Percentiles rank a stretch among this genome's conserved stretches.
These are phyloP conservation scores for Leucocoprinus leucothites DNA, from an alignment of 768 basidiomycete genomes.

Conservation along the genomic window DNA sequence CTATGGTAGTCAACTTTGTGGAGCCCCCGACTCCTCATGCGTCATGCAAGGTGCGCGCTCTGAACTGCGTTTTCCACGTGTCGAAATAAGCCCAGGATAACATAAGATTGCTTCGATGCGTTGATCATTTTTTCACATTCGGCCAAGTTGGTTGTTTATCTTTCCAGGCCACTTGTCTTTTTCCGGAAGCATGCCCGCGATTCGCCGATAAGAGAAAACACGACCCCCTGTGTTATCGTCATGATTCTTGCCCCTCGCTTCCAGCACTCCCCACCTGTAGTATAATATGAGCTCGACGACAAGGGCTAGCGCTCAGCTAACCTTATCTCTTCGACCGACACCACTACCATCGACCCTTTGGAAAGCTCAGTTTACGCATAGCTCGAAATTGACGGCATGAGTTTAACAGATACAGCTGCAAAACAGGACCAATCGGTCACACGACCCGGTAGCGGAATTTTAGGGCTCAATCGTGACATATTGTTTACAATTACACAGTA, in stretches of 20 bases:
- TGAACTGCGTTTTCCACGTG: not conserved
- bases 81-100: not conserved
- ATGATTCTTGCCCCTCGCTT: constrained; percentile 1
- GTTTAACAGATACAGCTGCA: not conserved
- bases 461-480: not conserved
- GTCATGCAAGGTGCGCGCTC: too few species aligned
- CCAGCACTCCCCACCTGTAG: not conserved
- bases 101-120: not conserved
- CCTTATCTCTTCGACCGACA: not conserved
- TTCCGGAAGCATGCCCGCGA: constrained; percentile 8
- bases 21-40: too few species aligned
- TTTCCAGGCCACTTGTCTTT: constrained; percentile 3
- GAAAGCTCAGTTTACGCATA: not conserved
- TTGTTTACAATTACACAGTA: constrained; percentile 2
- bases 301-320: not conserved
- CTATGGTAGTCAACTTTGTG: too few species aligned
- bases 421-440: not conserved
- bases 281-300: constrained; percentile 5
- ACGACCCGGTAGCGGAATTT: not conserved
- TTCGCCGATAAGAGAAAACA: constrained; percentile 4
- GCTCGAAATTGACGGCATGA: not conserved
- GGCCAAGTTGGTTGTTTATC: not conserved
- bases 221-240: constrained; percentile 1
- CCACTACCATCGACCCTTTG: not conserved
- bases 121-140: not conserved